Conservation (phyloP, 2,329 filamentous ascomycete species). For the Phoma sp. region DNA sequence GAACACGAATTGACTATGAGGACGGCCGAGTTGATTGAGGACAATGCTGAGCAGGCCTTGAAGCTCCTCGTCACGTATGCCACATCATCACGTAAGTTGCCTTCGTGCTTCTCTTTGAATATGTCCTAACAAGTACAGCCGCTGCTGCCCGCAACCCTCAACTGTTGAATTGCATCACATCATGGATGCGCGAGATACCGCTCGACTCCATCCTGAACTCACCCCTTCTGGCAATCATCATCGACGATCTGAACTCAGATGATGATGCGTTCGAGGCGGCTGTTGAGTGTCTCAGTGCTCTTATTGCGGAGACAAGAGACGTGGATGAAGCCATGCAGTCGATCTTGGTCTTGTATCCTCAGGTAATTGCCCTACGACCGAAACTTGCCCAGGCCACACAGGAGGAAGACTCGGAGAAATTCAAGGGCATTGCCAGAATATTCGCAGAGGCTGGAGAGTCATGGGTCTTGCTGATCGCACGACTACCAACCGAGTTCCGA, state of each 20-base stretch:
- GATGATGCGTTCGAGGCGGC: slow-evolving; percentile 85
- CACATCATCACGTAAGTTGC: slow-evolving; percentile 80
- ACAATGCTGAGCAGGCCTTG: slow-evolving; percentile 89
- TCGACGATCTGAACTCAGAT: slow-evolving; percentile 78
- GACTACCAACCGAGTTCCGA: slow-evolving; percentile 81
- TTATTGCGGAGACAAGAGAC: slow-evolving; percentile 90
- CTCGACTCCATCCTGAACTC: slow-evolving; percentile 84
- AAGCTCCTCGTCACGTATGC: slow-evolving; percentile 88
- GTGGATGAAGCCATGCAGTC: slow-evolving; percentile 87
- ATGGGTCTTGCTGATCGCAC: slow-evolving; percentile 91
- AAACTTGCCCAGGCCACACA: slow-evolving; percentile 78
- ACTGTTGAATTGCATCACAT: slow-evolving; percentile 93
- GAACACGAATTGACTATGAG: slow-evolving; percentile 91
- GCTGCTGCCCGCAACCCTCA: slow-evolving; percentile 85
- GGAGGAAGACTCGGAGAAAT: slow-evolving; percentile 82
- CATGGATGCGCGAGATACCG: slow-evolving; percentile 94
- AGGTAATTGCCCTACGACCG: slow-evolving; percentile 76
- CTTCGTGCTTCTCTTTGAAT: background rate
- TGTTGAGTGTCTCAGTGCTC: slow-evolving; percentile 89
- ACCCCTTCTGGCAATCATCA: slow-evolving; percentile 80
- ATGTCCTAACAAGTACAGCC: slow-evolving; percentile 50
- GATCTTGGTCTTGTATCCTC: slow-evolving; percentile 83
- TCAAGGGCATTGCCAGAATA: slow-evolving; percentile 87
- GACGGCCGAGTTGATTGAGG: slow-evolving; percentile 86
- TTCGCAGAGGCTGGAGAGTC: slow-evolving; percentile 93